Evolutionary conservation across 2,329 filamentous ascomycete genomes (phyloP).

Genomic region (Myriosclerotinia duriaeana): DNA sequence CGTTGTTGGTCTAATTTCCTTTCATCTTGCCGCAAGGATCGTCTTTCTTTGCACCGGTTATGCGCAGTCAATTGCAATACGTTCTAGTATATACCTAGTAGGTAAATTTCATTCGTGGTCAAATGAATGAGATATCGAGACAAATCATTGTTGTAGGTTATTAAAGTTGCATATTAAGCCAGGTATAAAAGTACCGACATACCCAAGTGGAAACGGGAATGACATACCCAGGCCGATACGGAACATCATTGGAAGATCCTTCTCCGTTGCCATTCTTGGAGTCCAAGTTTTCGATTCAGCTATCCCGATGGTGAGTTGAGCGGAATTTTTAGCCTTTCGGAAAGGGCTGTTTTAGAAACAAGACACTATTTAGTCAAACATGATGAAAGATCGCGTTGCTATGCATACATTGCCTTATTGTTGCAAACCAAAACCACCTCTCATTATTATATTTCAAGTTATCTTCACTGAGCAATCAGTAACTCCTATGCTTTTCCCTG

Average conservation of each 20-base stretch:
- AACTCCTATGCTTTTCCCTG: background rate
- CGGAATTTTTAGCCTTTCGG: constrained; percentile 42
- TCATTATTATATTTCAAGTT: background rate
- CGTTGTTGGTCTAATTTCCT: background rate
- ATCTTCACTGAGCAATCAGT: background rate
- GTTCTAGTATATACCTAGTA: background rate
- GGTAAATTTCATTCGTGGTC: background rate
- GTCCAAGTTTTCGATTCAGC: too few relatives aligned
- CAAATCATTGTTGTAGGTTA: background rate
- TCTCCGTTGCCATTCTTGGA: background rate
- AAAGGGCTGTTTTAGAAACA: background rate
- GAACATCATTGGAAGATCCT: background rate
- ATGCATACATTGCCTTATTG: background rate
- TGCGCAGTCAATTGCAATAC: background rate
- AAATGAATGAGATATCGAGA: background rate
- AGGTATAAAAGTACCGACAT: background rate
- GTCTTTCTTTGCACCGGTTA: background rate
- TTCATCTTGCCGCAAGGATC: background rate
- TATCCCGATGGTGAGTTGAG: constrained; percentile 43
- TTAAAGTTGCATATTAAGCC: background rate
- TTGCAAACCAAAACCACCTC: background rate
- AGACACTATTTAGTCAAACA: background rate
- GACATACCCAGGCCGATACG: too few relatives aligned
- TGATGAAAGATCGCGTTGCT: background rate
- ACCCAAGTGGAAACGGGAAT: constrained; percentile 3